These are phyloP conservation scores for Haplographium delicatum DNA, from an alignment of 495 filamentous ascomycete genomes.

Conservation along the genomic window DNA sequence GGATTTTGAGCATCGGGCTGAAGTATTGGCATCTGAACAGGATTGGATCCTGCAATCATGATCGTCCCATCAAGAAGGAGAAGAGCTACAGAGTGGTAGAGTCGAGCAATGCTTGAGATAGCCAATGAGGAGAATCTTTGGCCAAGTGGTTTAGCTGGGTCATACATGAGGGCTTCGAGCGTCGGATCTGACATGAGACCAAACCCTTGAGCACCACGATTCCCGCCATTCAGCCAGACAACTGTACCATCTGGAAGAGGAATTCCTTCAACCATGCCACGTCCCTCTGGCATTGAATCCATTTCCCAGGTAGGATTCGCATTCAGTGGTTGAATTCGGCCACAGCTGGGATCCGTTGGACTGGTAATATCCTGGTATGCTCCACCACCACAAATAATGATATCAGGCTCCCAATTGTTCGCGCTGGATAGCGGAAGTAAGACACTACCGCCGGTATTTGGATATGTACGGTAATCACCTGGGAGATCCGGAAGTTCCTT, in stretches of 20 bases:
- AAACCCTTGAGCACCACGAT: constrained; percentile 56
- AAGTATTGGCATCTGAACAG: constrained; percentile 51
- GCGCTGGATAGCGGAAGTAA: constrained; percentile 49
- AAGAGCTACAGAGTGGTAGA: constrained; percentile 55
- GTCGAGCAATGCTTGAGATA: constrained; percentile 43
- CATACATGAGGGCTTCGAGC: constrained; percentile 52
- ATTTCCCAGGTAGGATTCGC: constrained; percentile 51
- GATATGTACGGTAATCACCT: constrained; percentile 57
- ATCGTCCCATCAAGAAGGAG: constrained; percentile 54
- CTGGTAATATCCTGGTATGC: constrained; percentile 57
- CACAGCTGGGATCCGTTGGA: constrained; percentile 55
- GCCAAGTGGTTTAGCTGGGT: constrained; percentile 44
- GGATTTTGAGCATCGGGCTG: constrained; percentile 32
- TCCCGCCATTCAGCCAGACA: constrained; percentile 54
- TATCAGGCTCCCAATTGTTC: constrained; percentile 46
- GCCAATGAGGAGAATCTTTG: constrained; percentile 47
- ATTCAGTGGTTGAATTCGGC: constrained; percentile 49
- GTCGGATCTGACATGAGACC: constrained; percentile 47
- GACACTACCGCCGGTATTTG: constrained; percentile 57
- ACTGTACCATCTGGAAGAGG: constrained; percentile 58
- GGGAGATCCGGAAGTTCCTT: constrained; percentile 50
- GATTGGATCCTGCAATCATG: constrained; percentile 55
- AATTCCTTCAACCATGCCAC: constrained; percentile 55
- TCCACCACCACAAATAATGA: constrained; percentile 59
- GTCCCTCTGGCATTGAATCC: constrained; percentile 58